Evolutionary conservation across 176 grass and related monocot species (phyloP).

Genomic region (Puccinellia tenuiflora): DNA sequence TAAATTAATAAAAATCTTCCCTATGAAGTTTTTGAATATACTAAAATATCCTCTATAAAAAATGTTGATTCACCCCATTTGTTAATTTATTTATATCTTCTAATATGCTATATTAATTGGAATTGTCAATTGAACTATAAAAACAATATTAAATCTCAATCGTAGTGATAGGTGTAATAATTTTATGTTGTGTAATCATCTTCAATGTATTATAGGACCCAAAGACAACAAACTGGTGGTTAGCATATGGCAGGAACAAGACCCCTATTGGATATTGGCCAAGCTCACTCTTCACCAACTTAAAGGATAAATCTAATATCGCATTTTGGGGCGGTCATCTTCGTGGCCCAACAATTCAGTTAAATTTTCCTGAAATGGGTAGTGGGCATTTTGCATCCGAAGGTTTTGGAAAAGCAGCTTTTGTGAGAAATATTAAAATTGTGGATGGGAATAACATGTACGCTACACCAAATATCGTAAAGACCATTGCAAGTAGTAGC

Average conservation of each 20-base stretch:
- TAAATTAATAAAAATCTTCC: too few relatives aligned
- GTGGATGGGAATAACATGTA: too few relatives aligned
- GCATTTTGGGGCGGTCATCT: not conserved
- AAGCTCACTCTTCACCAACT: not conserved
- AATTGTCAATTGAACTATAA: not conserved
- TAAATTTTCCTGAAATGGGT: too few relatives aligned
- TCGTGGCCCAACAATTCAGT: too few relatives aligned
- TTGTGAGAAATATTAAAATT: too few relatives aligned
- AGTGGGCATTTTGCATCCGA: too few relatives aligned
- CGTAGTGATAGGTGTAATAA: not conserved
- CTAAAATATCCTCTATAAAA: not conserved
- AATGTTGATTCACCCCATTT: not conserved
- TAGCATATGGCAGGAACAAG: not conserved
- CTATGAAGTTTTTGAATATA: too few relatives aligned
- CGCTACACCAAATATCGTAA: too few relatives aligned
- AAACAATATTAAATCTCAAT: not conserved
- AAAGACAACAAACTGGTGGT: conserved; percentile 22
- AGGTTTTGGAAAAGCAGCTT: too few relatives aligned
- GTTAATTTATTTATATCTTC: not conserved
- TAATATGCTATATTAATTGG: not conserved
- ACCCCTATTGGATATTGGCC: conserved; percentile 33
- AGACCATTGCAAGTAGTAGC: too few relatives aligned
- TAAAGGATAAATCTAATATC: not conserved
- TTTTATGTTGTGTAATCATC: not conserved
- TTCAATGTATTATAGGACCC: not conserved